A percentile compares a stretch with the other conserved stretches of the same genome.
These are phyloP conservation scores for Cordyceps militaris DNA, from an alignment of 2,329 filamentous ascomycete species.

Conservation along the genomic window DNA sequence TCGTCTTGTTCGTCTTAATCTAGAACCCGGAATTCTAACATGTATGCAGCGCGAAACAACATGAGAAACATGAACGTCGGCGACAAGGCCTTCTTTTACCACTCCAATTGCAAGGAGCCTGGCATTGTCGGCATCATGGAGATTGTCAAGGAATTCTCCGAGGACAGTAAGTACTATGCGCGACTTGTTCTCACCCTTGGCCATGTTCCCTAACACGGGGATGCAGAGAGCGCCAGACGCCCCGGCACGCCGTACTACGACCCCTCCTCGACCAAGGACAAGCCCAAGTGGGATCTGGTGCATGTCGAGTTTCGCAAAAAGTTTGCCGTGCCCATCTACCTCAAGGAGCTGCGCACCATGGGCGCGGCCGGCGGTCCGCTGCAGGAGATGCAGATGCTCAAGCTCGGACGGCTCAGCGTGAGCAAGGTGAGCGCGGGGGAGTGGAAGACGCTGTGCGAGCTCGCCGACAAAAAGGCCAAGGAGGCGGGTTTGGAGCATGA, in stretches of 20 bases:
- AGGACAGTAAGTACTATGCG: slow-evolving; percentile 55
- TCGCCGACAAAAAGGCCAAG: slow-evolving; percentile 40
- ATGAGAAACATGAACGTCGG: slow-evolving; percentile 86
- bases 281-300: slow-evolving; percentile 72
- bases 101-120: slow-evolving; percentile 85
- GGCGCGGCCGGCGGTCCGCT: slow-evolving; percentile 50
- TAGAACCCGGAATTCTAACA: slow-evolving; percentile 7
- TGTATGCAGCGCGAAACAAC: slow-evolving; percentile 65
- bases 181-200: not conserved
- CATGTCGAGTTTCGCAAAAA: slow-evolving; percentile 84
- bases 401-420: slow-evolving; percentile 76
- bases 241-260: slow-evolving; percentile 68
- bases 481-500: slow-evolving; percentile 33
- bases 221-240: slow-evolving; percentile 25
- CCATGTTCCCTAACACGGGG: not conserved
- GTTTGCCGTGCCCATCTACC: slow-evolving; percentile 61
- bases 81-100: slow-evolving; percentile 94
- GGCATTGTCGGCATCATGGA: slow-evolving; percentile 86
- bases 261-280: slow-evolving; percentile 53
- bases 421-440: slow-evolving; percentile 57
- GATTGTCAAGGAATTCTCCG: slow-evolving; percentile 74
- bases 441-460: slow-evolving; percentile 54
- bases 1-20: not conserved
- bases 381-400: slow-evolving; percentile 75
- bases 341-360: slow-evolving; percentile 64